Evolutionary conservation across 2,329 filamentous ascomycete genomes (phyloP), one percentile per base, ranked within the genome.

Genomic region (Leptographium radiaticola): DNA sequence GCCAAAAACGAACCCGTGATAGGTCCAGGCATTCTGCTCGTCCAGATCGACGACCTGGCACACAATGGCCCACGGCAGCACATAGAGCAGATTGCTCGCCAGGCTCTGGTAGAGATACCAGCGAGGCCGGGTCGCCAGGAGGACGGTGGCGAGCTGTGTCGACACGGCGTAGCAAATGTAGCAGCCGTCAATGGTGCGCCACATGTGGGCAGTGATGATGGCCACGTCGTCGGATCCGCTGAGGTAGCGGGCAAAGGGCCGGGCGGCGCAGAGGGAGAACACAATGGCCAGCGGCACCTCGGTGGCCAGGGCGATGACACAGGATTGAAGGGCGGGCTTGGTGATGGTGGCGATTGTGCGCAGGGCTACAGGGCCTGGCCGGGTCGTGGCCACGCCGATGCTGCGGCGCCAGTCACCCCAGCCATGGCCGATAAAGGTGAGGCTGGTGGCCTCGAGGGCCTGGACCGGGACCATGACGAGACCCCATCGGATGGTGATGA

Each of bases 401-500:
- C 33, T 46, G 8, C 62, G 56, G n/a, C 71, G 64, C 70, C 70
- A 75, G 0, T 64, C 57, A 0, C 83, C 83, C 83, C 84, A 88
- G 1, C 66, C 67, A 59, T 88, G 84, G 0, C 83, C 82, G 16
- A 86, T 71, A 60, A 87, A 87, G 0, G 80, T 72, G 0, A 84
- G 67, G 0, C 80, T 73, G 0, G 83, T 83, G 2, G 79, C 78
- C 64, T 89, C 83, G 0, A 87, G 69, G 0, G 83, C 75, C 56
- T 80, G 76, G 0, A 88, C 80, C 0, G 84, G 84, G 0, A 87
- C 82, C 84, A 88, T 89, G 34, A 88, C 70, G 1, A 88, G 69
- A 0, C 84, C 84, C 84, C 84, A 87, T 15, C 83, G 75, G 44
- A 88, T 87, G 0, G 83, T 87, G 53, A 77, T 84, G 68, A 89